Conservation (phyloP, 768 basidiomycete genomes). For the Leccinum rimulosum region DNA sequence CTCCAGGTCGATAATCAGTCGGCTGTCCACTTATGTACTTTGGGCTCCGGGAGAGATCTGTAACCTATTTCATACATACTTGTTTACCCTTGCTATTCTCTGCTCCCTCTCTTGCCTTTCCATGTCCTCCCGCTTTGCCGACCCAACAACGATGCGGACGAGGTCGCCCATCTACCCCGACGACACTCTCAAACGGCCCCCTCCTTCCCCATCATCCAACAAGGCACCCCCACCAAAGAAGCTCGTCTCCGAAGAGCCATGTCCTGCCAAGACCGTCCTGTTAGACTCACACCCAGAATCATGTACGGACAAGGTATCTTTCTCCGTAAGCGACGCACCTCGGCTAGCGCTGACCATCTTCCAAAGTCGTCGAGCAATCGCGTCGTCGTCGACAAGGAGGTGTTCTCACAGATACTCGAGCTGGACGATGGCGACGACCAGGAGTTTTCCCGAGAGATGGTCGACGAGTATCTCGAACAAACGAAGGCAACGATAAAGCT, state of each 20-base stretch:
- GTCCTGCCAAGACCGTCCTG: constrained; percentile 2
- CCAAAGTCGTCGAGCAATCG: constrained; percentile 13
- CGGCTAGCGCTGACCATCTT: constrained; percentile 9
- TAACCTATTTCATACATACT: constrained; percentile 26
- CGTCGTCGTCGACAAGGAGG: constrained; percentile 72
- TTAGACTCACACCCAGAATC: constrained; percentile 19
- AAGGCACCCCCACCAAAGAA: constrained; percentile 32
- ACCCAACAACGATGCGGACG: constrained; percentile 28
- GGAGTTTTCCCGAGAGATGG: constrained; percentile 80
- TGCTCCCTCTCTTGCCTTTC: constrained; percentile 1
- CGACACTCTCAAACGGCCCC: constrained; percentile 28
- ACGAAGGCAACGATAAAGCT: constrained; percentile 69
- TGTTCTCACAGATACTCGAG: constrained; percentile 84
- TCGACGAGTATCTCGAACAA: constrained; percentile 77
- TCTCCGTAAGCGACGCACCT: neutral
- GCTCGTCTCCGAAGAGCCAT: constrained; percentile 28
- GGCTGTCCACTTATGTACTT: constrained; percentile 31
- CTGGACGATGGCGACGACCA: constrained; percentile 81
- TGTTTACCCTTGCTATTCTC: constrained; percentile 11
- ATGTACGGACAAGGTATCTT: constrained; percentile 30
- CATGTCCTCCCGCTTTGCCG: constrained; percentile 31
- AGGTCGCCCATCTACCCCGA: constrained; percentile 31
- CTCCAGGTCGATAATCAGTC: constrained; percentile 32
- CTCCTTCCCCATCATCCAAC: constrained; percentile 34
- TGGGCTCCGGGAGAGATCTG: constrained; percentile 22